Percentiles rank a stretch among this genome's conserved stretches.
phyloP scores from a whole-genome alignment of 2,329 filamentous ascomycete species.

The Chrysosporium queenslandicum region DNA sequence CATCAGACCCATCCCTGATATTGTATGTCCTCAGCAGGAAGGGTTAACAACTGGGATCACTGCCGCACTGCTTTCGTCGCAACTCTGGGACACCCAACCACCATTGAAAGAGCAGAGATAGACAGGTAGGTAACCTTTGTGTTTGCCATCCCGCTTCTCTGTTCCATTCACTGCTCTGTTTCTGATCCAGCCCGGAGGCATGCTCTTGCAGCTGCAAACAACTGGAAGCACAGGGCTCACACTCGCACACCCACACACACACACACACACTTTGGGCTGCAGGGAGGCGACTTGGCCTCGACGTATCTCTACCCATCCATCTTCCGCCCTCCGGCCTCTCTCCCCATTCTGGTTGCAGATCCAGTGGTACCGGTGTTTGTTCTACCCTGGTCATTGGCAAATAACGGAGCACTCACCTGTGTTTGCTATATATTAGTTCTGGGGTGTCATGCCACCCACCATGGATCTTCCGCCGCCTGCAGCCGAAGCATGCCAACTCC shows the following conservation, averaged over 20 bases:
- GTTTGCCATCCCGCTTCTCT: neutral
- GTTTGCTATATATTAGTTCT: neutral
- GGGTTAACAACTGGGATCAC: neutral
- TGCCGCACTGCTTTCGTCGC: neutral
- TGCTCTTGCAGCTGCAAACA: neutral
- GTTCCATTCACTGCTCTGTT: neutral
- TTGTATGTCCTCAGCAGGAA: neutral
- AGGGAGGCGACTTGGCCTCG: constrained; percentile 2
- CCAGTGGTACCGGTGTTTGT: neutral
- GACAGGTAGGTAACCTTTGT: neutral
- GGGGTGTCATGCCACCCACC: constrained; percentile 9
- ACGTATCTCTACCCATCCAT: constrained; percentile 2
- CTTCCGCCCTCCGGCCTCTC: neutral
- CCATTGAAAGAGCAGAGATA: too few species aligned
- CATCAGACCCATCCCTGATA: neutral
- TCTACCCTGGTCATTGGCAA: neutral
- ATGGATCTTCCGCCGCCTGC: constrained; percentile 7
- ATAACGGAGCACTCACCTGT: neutral
- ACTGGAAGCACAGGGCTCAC: neutral
- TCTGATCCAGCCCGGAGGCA: neutral
- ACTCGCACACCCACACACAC: too few species aligned
- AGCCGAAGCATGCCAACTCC: constrained; percentile 1
- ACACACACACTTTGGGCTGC: constrained; percentile 1
- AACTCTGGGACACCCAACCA: neutral
- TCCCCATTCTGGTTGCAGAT: neutral